Evolutionary conservation across 2,329 filamentous ascomycete genomes (phyloP).

Genomic region (Microsporum canis): DNA sequence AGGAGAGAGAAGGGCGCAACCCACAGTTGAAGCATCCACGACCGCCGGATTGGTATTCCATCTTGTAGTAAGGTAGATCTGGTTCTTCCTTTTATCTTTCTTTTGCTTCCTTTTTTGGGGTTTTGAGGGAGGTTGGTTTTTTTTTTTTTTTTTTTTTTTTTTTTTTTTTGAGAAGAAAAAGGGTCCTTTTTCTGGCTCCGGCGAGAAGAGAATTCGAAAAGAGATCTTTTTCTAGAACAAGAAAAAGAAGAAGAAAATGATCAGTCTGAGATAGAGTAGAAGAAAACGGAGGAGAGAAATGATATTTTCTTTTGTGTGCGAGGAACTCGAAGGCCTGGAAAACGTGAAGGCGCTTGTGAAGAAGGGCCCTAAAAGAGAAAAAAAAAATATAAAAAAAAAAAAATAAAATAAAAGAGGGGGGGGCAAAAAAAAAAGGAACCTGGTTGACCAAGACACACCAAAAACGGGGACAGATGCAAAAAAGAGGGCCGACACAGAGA

Average conservation of each 20-base stretch:
- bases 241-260: not conserved
- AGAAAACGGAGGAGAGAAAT: not conserved
- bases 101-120: not conserved
- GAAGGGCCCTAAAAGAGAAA: not conserved
- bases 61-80: constrained; percentile 20
- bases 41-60: constrained; percentile 41
- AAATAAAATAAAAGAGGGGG: constrained; percentile 4
- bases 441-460: not conserved
- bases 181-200: not conserved
- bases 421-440: constrained; percentile 5
- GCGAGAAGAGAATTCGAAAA: not conserved
- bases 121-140: not conserved
- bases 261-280: not conserved
- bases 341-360: not conserved
- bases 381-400: not conserved
- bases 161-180: not conserved
- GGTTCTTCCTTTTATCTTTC: not conserved
- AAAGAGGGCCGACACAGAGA: not conserved
- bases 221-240: not conserved
- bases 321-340: not conserved
- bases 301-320: not conserved
- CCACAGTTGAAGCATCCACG: constrained; percentile 51
- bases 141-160: not conserved
- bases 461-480: not conserved
- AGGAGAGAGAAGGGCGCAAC: constrained; percentile 19